These are phyloP conservation scores for Hemisphaericaspora xylofermentans DNA, from an alignment of 1,139 yeast species.

Conservation along the genomic window DNA sequence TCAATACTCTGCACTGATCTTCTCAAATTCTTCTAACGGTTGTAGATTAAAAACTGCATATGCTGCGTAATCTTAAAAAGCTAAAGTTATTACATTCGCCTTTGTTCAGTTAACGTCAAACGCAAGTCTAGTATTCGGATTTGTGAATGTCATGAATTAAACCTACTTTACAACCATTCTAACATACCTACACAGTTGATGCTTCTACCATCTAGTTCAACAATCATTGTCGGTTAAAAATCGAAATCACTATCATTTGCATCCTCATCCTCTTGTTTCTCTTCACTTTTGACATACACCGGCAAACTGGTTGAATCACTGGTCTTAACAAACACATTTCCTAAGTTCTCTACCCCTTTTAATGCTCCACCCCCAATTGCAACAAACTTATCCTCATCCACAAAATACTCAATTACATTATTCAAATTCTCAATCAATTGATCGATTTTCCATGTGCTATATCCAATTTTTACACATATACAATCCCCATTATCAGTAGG, in stretches of 20 bases:
- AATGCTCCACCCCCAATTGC: slow-evolving; percentile 61
- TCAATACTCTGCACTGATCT: too few relatives aligned
- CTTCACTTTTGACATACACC: slow-evolving; percentile 19
- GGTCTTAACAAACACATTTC: slow-evolving; percentile 58
- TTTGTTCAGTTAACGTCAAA: too few relatives aligned
- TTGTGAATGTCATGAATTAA: too few relatives aligned
- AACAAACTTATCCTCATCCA: slow-evolving; percentile 39
- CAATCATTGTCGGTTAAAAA: slow-evolving; percentile 16
- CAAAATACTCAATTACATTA: slow-evolving; percentile 52
- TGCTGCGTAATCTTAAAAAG: too few relatives aligned
- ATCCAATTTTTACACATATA: slow-evolving; percentile 53
- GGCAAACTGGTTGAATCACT: slow-evolving; percentile 63
- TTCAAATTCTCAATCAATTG: slow-evolving; percentile 55
- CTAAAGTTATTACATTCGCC: too few relatives aligned
- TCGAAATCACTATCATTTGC: slow-evolving; percentile 29
- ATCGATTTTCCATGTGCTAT: slow-evolving; percentile 40
- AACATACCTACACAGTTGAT: too few relatives aligned
- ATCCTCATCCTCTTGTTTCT: slow-evolving; percentile 16
- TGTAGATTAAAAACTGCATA: too few relatives aligned
- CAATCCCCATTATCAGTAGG: slow-evolving; percentile 60
- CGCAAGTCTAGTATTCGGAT: too few relatives aligned
- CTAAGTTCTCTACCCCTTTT: slow-evolving; percentile 39
- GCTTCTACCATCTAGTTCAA: too few relatives aligned
- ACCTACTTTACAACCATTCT: too few relatives aligned
- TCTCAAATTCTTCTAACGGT: too few relatives aligned